Evolutionary conservation across 2,329 filamentous ascomycete genomes (phyloP).

Genomic region (Onygena corvina): DNA sequence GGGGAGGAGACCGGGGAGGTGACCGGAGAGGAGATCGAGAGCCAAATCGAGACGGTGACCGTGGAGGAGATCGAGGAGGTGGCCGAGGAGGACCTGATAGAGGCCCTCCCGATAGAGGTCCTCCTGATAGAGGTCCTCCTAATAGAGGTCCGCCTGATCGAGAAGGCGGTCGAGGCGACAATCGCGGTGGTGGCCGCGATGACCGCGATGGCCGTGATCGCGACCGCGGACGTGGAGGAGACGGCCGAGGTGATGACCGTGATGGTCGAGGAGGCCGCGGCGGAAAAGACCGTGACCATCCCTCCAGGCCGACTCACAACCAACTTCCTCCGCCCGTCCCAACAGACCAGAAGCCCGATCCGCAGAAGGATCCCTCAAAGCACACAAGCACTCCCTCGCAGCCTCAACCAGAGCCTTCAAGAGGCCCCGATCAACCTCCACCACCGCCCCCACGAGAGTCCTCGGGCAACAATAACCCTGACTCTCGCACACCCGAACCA

Average conservation of each 20-base stretch:
- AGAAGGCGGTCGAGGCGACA: too few species aligned
- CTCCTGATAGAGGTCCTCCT: background rate
- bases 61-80: background rate
- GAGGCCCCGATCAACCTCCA: background rate
- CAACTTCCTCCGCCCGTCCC: background rate
- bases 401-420: background rate
- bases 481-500: background rate
- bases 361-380: background rate
- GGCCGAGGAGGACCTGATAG: background rate
- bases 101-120: background rate
- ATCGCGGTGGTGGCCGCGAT: background rate
- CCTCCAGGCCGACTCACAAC: background rate
- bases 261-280: background rate
- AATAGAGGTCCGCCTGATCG: background rate
- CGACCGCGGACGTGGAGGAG: background rate
- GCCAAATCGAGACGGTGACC: background rate
- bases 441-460: background rate
- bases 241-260: background rate
- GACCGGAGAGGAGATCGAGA: background rate
- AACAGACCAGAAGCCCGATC: background rate
- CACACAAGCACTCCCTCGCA: background rate
- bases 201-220: background rate
- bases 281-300: background rate
- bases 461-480: background rate
- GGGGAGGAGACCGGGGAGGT: background rate